Conservation (phyloP, 768 basidiomycete species). For the Hericium alpestre region DNA sequence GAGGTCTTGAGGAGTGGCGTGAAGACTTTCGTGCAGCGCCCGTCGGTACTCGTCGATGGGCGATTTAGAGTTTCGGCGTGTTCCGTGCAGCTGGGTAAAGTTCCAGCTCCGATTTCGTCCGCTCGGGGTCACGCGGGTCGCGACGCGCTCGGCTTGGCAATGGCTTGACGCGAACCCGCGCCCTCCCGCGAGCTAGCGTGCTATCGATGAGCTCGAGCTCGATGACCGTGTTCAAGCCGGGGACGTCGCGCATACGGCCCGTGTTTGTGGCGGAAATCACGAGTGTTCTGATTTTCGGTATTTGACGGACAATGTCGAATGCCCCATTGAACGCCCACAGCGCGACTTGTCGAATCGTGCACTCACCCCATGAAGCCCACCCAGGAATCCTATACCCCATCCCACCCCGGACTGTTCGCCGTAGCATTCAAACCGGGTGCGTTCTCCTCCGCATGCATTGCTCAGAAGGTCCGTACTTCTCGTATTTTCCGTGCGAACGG, state of each 20-base stretch:
- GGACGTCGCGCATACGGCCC: too few species aligned
- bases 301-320: too few species aligned
- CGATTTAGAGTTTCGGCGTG: neutral
- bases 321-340: too few species aligned
- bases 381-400: slow-evolving; percentile 19
- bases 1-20: slow-evolving; percentile 3
- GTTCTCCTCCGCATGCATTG: slow-evolving; percentile 26
- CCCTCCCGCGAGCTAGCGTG: neutral
- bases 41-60: slow-evolving; percentile 4
- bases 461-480: slow-evolving; percentile 20
- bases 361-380: neutral
- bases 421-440: slow-evolving; percentile 29
- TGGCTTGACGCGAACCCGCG: neutral
- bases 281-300: too few species aligned
- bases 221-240: too few species aligned
- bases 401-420: slow-evolving; percentile 23
- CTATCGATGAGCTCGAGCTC: neutral
- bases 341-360: neutral
- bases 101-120: neutral
- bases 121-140: neutral
- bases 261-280: too few species aligned
- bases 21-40: slow-evolving; percentile 8
- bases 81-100: neutral
- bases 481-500: neutral
- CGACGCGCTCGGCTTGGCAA: neutral